These are phyloP conservation scores for Akebia trifoliata DNA, from an alignment of 164 flowering plant genomes.

Conservation along the genomic window DNA sequence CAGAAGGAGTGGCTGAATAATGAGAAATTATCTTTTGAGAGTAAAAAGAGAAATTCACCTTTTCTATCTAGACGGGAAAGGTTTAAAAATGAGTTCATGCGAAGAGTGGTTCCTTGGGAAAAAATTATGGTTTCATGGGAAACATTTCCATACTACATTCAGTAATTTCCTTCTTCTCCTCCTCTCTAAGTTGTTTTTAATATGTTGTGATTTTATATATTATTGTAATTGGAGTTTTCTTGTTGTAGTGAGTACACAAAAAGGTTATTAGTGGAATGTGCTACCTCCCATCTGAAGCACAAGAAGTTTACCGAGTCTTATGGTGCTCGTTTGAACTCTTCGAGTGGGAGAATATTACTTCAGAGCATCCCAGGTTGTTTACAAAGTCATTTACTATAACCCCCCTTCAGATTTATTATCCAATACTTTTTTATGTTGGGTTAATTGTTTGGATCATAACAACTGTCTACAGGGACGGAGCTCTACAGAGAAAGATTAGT, in stretches of 20 bases:
- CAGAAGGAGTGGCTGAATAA: constrained; percentile 88
- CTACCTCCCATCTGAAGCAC: constrained; percentile 74
- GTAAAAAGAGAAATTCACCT: constrained; percentile 76
- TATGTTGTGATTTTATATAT: background rate
- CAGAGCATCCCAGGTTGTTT: constrained; percentile 83
- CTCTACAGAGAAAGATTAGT: constrained; percentile 91
- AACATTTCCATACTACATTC: constrained; percentile 77
- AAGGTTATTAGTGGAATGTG: constrained; percentile 81
- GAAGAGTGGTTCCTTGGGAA: constrained; percentile 91
- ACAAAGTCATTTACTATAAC: background rate
- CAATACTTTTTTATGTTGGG: no score
- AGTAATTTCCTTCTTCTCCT: constrained; percentile 37
- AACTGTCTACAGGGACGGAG: constrained; percentile 63
- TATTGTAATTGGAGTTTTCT: background rate
- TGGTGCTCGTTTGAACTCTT: constrained; percentile 80
- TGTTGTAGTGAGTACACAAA: constrained; percentile 68
- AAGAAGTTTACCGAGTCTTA: constrained; percentile 46
- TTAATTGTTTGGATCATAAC: constrained; percentile 6
- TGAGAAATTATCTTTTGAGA: constrained; percentile 69
- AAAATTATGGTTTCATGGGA: constrained; percentile 90
- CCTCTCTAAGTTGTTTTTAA: background rate
- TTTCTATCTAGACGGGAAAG: constrained; percentile 64
- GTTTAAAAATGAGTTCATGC: constrained; percentile 73
- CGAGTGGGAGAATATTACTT: constrained; percentile 88
- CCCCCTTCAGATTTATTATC: background rate